Base-by-base conservation (phyloP, 1,284 basidiomycete species). In the Apiotrichum brassicae region DNA sequence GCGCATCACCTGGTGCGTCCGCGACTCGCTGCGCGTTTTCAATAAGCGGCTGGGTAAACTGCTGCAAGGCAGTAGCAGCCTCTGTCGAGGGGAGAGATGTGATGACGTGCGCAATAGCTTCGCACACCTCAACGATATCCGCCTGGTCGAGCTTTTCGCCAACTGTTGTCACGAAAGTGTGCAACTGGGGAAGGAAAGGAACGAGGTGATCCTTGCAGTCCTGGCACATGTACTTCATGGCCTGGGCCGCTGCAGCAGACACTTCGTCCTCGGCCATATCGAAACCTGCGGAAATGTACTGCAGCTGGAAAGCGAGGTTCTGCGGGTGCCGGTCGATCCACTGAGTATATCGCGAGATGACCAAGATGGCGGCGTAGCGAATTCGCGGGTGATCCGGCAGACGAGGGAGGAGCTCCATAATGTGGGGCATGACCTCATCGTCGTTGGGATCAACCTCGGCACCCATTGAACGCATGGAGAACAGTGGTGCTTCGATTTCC, bases 381-480 rank as follows among this genome's bases (percentile, higher is more conserved):
- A 99, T 86, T 51, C 84, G 82, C 35, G 93, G 93, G 67, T 98
- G 94, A 42, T 79, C 76, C 0, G 95, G 95, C 14, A 99, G 82
- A 23, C 81, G 84, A 11, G 94, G 90, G 36, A 99, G 83, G 40
- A 97, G 79, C 61, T 92, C 87, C 82, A 99, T 90, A 64, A 98
- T 94, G 68, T 89, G 87, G 1, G 93, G 92, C 20, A 97, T 83
- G 36, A 90, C 84, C 53, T 81, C 81, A 51, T 90, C 82, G 66
- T 98, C 93, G 34, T 80, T 76, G 8, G 83, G 77, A 63, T 97
- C 87, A 19, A 97, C 81, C 71, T 95, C 85, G 7, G 91, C 92
- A 19, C 95, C 95, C 91, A 99, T 98, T 4, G 93, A 92, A 43
- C 95, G 81, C 85, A 99, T 86, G 13, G 93, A 91, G 75, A 99